phyloP scores from a whole-genome alignment of 441 rosid species.

The Rhodomyrtus psidioides region DNA sequence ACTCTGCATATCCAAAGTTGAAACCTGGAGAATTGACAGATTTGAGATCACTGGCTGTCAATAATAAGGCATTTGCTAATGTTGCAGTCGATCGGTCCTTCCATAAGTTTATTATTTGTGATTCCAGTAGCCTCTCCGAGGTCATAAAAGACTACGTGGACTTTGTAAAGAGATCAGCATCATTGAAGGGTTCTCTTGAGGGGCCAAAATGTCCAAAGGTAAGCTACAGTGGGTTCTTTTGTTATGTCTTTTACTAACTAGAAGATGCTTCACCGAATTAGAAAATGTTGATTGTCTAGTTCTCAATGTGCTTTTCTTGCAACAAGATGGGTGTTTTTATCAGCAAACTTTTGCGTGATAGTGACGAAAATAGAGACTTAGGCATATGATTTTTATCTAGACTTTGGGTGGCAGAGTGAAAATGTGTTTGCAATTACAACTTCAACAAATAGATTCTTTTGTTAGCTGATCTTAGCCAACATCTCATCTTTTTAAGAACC shows the following conservation, averaged over 20 bases:
- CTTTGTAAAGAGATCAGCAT: conserved; percentile 28
- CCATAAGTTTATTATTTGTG: conserved; percentile 51
- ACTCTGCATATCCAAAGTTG: conserved; percentile 73
- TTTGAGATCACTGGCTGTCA: conserved; percentile 79
- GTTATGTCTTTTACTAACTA: background rate
- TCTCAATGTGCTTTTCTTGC: background rate
- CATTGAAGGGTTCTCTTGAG: conserved; percentile 33
- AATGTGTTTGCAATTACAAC: background rate
- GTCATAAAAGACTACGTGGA: conserved; percentile 51
- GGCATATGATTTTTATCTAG: background rate
- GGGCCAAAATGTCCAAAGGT: conserved; percentile 94
- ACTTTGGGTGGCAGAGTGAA: background rate
- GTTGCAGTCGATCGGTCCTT: conserved; percentile 62
- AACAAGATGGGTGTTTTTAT: background rate
- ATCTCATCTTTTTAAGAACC: background rate
- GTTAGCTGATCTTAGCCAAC: background rate
- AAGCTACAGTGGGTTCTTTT: background rate
- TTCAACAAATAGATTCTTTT: background rate
- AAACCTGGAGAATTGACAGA: conserved; percentile 97
- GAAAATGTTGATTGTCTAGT: background rate
- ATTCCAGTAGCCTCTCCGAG: conserved; percentile 48
- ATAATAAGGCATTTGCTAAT: conserved; percentile 75
- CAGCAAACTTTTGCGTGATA: background rate
- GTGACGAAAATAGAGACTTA: background rate
- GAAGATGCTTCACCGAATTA: background rate